Base-by-base conservation (phyloP, 805 yeast genomes). In the Candida hispaniensis region DNA sequence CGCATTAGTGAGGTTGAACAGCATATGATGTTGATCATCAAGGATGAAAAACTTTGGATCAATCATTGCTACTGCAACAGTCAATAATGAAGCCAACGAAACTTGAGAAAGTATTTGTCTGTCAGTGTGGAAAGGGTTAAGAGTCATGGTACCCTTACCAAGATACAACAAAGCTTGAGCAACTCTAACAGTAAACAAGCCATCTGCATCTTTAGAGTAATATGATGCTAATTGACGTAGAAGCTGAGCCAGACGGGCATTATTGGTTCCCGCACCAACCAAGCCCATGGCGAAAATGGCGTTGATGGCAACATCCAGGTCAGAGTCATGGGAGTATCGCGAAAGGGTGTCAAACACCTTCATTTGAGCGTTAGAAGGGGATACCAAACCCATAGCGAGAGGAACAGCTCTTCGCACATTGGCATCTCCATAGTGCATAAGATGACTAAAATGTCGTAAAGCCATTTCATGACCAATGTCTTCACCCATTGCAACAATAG, bases 241-340 rank as follows among this genome's bases (percentile, higher is more conserved):
- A 44, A 91, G 67, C 63, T 91, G 98, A 3, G 97, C 97, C 45
- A 91, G 67, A 63, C 99, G 79, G 6, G 99, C 98, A 55, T 91
- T 91, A 60, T 91, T 88, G 17, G 98, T 91, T 60, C 99, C 99
- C 13, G 97, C 91, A 55, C 98, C 98, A 48, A 88, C 93, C 44
- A 91, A 63, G 38, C 99, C 99, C 97, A 91, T 86, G 26, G 94
- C 76, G 51, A 82, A 88, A 44, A 91, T 85, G 13, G 98, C 85
- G 54, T 86, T 91, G 55, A 78, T 77, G 5, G 97, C 94, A 38
- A 91, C 95, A 52, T 82, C 93, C 47, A 81, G 62, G 56, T 91
- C 96, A 39, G 82, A 76, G 52, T 91, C 99, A 59, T 91, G 99
- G 6, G 97, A 83, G 61, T 82, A 85, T 55, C 98, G 73, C 4